These are phyloP conservation scores for Collybia mongolica DNA, from an alignment of 768 basidiomycete genomes.

Conservation along the genomic window DNA sequence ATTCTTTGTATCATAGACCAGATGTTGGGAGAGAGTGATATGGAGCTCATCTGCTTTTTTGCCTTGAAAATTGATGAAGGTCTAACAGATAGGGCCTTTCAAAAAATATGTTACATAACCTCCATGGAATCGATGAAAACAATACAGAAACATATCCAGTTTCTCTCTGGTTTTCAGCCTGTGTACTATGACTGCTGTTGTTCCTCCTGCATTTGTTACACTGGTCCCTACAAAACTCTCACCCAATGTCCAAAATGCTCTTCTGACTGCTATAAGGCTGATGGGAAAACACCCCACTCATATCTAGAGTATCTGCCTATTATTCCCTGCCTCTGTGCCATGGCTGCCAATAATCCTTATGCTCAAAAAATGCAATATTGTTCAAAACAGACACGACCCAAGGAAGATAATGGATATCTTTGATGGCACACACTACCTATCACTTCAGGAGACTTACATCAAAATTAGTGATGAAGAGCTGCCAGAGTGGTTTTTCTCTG, in stretches of 20 bases:
- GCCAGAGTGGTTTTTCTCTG: slow-evolving; percentile 28
- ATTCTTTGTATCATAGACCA: too few relatives aligned
- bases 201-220: too few relatives aligned
- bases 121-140: slow-evolving; percentile 15
- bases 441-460: slow-evolving; percentile 18
- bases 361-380: slow-evolving; percentile 29
- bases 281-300: slow-evolving; percentile 17
- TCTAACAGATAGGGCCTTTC: slow-evolving; percentile 18
- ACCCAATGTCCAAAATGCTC: slow-evolving; percentile 33
- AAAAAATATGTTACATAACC: too few relatives aligned
- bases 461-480: slow-evolving; percentile 20
- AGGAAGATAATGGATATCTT: slow-evolving; percentile 24
- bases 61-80: slow-evolving; percentile 25
- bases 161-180: slow-evolving; percentile 31
- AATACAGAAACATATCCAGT: slow-evolving; percentile 17
- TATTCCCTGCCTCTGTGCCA: slow-evolving; percentile 28
- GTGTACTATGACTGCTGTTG: slow-evolving; percentile 37
- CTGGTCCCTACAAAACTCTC: too few relatives aligned
- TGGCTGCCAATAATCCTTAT: slow-evolving; percentile 12
- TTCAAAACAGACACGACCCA: slow-evolving; percentile 4
- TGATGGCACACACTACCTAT: too few relatives aligned
- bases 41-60: slow-evolving; percentile 22
- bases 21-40: slow-evolving; percentile 15
- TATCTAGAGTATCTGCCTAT: slow-evolving; percentile 37
- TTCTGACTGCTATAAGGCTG: slow-evolving; percentile 18